These are phyloP conservation scores for Epichloe coenophiala DNA, from an alignment of 2,329 filamentous ascomycete genomes.

Conservation along the genomic window DNA sequence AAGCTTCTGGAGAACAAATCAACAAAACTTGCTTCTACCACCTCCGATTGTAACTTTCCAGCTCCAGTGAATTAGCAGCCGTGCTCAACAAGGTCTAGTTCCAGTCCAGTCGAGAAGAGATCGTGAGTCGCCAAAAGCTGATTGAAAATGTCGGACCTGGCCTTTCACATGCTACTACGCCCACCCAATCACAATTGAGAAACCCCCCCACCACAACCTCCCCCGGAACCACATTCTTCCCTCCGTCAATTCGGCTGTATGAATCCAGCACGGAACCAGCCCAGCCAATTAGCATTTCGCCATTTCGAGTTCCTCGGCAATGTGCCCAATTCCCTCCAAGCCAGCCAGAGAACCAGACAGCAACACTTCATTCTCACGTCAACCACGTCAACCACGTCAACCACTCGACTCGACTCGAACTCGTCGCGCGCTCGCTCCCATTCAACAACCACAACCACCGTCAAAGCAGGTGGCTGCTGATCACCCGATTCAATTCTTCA, in stretches of 20 bases:
- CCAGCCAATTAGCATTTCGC: conserved; percentile 29
- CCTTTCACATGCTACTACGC: conserved; percentile 12
- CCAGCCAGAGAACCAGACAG: not conserved
- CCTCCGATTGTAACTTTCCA: too few species aligned
- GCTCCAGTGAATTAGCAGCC: not conserved
- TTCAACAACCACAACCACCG: not conserved
- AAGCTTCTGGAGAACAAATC: not conserved
- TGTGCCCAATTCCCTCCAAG: conserved; percentile 13
- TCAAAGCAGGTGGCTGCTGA: not conserved
- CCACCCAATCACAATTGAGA: conserved; percentile 16
- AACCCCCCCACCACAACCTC: not conserved
- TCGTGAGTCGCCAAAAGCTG: not conserved
- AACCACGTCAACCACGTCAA: not conserved
- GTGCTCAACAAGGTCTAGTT: not conserved
- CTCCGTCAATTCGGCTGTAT: conserved; percentile 13
- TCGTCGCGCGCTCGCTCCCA: not conserved
- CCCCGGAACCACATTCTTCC: conserved; percentile 16
- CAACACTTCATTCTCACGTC: not conserved
- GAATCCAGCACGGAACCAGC: conserved; percentile 12
- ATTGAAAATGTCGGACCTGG: not conserved
- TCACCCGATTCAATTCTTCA: not conserved
- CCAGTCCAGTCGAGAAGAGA: not conserved
- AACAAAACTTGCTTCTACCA: too few species aligned
- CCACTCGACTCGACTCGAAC: not conserved
- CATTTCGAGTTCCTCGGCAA: conserved; percentile 41